A percentile compares a stretch with the other conserved stretches of the same genome.
phyloP scores from a whole-genome alignment of 2,329 filamentous ascomycete species.

The Fusarium secorum region DNA sequence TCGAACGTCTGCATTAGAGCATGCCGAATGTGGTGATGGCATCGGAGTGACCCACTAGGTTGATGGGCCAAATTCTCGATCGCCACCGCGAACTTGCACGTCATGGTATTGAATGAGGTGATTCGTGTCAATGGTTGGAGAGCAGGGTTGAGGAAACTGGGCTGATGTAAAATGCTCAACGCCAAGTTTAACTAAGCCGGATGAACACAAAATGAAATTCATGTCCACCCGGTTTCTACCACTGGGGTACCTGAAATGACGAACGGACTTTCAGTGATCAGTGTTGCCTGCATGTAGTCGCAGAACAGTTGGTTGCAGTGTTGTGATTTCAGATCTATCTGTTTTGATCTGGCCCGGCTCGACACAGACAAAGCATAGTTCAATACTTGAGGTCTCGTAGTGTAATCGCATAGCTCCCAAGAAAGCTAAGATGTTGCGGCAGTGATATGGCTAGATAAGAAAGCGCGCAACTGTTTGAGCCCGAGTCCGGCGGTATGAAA shows the following conservation, averaged over 20 bases:
- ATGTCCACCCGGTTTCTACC: background rate
- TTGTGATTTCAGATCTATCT: background rate
- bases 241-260: background rate
- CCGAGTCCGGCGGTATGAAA: background rate
- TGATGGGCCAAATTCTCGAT: conserved; percentile 1
- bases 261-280: background rate
- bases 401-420: conserved; percentile 12
- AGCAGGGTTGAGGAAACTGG: conserved; percentile 17
- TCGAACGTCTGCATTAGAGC: conserved; percentile 30
- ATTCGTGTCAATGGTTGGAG: background rate
- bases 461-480: background rate
- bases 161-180: background rate
- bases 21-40: conserved; percentile 16
- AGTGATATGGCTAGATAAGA: background rate
- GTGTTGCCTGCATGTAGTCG: background rate
- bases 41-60: conserved; percentile 15
- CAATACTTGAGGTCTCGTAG: background rate
- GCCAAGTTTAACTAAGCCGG: background rate
- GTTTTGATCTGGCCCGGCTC: conserved; percentile 1
- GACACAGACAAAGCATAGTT: background rate
- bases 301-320: background rate
- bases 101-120: background rate
- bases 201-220: background rate
- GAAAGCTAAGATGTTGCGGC: conserved; percentile 5
- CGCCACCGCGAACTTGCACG: background rate